Base-by-base conservation (phyloP, 345 rosid species). In the Leavenworthia alabamica region DNA sequence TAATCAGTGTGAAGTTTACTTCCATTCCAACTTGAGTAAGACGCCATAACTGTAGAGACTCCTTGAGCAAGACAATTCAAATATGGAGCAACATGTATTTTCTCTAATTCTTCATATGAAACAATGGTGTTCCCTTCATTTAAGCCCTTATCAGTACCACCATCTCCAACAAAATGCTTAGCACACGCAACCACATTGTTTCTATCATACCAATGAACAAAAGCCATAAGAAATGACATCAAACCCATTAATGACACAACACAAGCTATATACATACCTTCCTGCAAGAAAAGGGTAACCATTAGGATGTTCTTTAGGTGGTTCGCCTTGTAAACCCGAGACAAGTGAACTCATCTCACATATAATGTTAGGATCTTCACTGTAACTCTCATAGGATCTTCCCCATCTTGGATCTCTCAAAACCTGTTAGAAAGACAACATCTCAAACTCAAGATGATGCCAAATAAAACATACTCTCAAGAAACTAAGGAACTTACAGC, bases 341-440 rank as follows among this genome's bases (percentile, higher is more conserved):
- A 92, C 12, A 56, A 92, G 72, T 13, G 82, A 75, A 4, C 88
- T 85, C 85, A 92, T 73, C 33, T 70, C 79, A 65, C 77, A 73
- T 41, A 85, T 83, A 50, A 82, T 20, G 35, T 65, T 31, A 7
- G 79, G 75, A 61, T 83, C 83, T 77, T 89, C 94, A 29, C 95
- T 80, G 67, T 82, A 92, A 75, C 96, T 78, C 72, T 92, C 96
- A 5, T 83, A 92, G 54, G 88, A 86, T 16, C 96, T 29, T 16
- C 98, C 95, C 98, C 96, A 92, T 71, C 98, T 81, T 1, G 93
- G 94, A 75, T 92, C 94, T 76, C 88, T 60, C 61, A 51, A 22
- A 1, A 32, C 48, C 71, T 66, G 20, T 33, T 2, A 29, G 3
- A 42, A 6, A 52, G 3, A 32, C 0, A 16, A 16, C 28, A 6